A percentile compares a stretch with the other conserved stretches of the same genome.
These are phyloP conservation scores for Filobasidium uniguttulatum DNA, from an alignment of 1,284 basidiomycete genomes.

Conservation along the genomic window DNA sequence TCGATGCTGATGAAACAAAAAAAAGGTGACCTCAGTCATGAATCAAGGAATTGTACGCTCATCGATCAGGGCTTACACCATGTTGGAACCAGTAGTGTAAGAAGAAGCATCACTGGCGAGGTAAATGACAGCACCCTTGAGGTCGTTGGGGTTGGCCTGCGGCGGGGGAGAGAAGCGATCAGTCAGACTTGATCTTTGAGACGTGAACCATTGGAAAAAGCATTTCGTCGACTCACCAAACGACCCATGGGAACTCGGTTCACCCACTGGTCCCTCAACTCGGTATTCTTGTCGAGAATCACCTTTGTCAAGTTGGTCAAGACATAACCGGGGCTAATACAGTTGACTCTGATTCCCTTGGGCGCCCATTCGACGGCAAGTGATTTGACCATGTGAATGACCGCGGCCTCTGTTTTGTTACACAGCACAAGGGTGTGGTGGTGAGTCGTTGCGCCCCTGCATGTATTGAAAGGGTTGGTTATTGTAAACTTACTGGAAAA, in stretches of 20 bases:
- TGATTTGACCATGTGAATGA: conserved; percentile 41
- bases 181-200: not conserved
- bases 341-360: conserved; percentile 42
- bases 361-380: conserved; percentile 46
- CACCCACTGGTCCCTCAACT: conserved; percentile 72
- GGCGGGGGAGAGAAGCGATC: not conserved
- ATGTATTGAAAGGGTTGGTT: too few relatives aligned
- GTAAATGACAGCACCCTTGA: conserved; percentile 41
- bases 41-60: not conserved
- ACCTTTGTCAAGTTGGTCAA: conserved; percentile 71
- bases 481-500: conserved; percentile 50
- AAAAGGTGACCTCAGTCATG: conserved; percentile 1
- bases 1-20: conserved; percentile 14
- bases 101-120: conserved; percentile 32
- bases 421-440: not conserved
- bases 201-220: not conserved
- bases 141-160: conserved; percentile 39
- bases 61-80: conserved; percentile 13
- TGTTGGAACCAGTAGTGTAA: conserved; percentile 30
- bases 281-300: conserved; percentile 56
- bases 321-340: conserved; percentile 71
- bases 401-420: conserved; percentile 35
- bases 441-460: not conserved
- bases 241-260: conserved; percentile 64
- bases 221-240: conserved; percentile 5